phyloP scores from a whole-genome alignment of 176 grass and related monocot genomes.

The Cenchrus fungigraminus region DNA sequence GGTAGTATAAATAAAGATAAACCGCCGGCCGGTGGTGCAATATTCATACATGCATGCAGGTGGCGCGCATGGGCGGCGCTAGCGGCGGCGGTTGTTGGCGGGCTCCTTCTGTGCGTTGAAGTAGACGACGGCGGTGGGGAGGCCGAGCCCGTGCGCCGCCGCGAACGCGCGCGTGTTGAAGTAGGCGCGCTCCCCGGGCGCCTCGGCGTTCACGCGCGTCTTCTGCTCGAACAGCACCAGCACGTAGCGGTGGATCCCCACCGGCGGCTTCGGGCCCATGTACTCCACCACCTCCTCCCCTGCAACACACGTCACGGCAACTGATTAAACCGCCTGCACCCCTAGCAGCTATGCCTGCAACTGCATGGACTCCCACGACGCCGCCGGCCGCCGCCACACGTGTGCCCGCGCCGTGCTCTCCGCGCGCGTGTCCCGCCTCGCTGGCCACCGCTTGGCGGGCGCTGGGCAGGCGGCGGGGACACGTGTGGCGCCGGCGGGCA shows the following conservation, averaged over 20 bases:
- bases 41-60: too few species aligned
- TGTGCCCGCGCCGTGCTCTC: not conserved
- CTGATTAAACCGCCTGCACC: not conserved
- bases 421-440: not conserved
- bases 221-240: slow-evolving; percentile 86
- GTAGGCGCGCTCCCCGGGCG: slow-evolving; percentile 36
- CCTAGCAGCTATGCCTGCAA: too few species aligned
- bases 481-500: not conserved
- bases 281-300: slow-evolving; percentile 72
- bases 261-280: slow-evolving; percentile 66
- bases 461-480: not conserved
- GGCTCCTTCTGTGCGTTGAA: slow-evolving; percentile 91
- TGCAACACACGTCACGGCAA: slow-evolving; percentile 2
- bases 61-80: too few species aligned
- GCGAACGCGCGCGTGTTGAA: slow-evolving; percentile 80
- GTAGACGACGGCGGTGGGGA: slow-evolving; percentile 81
- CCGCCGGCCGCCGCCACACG: not conserved
- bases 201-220: slow-evolving; percentile 36
- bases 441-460: slow-evolving; percentile 4
- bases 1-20: not conserved
- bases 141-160: slow-evolving; percentile 58
- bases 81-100: slow-evolving; percentile 47
- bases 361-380: too few species aligned
- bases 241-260: slow-evolving; percentile 86
- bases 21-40: not conserved